Base-by-base conservation (phyloP, 2,329 filamentous ascomycete species). In the Parastagonospora nodorum region DNA sequence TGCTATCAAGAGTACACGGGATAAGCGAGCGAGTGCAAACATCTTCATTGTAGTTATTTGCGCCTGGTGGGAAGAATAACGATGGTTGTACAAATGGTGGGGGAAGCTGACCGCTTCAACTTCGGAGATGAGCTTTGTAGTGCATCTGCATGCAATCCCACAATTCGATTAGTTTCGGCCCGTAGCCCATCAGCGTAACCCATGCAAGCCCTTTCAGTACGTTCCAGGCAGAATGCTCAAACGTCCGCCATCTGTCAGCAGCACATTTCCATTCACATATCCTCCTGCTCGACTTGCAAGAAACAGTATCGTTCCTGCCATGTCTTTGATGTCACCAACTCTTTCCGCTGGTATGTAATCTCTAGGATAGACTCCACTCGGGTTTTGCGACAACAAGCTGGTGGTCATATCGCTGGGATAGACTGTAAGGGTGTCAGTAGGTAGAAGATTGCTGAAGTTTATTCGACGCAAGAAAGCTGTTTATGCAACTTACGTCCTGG, bases 201-300 rank as follows among this genome's bases (percentile, higher is more conserved):
- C 19, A 5, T 24, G 19, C 19, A 24, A 24, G 11, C 14, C 8
- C 5, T 9, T 12, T 53, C 42, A 71, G 35, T 69, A 71, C 2
- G 60, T 66, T 8, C 57, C 46, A 8, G 66, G 66, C 14, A 59
- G 56, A 5, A 67, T 56, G 8, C 57, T 48, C 42, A 74, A 42
- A 35, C 74, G 63, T 2, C 76, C 76, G 8, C 76, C 76, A 61
- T 78, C 76, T 9, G 74, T 67, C 1, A 81, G 64, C 38, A 78
- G 69, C 11, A 82, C 73, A 54, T 72, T 76, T 0, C 82, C 82
- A 63, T 83, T 83, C 51, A 79, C 71, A 61, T 82, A 84, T 6
- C 69, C 73, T n/a, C 78, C 79, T 19, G 75, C 77, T 19, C 75
- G 77, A n/a, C 75, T 74, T n/a, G 79, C 74, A 39, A 82, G 67